phyloP scores from a whole-genome alignment of 2,329 filamentous ascomycete species.

The Tolypocladium nubicola region DNA sequence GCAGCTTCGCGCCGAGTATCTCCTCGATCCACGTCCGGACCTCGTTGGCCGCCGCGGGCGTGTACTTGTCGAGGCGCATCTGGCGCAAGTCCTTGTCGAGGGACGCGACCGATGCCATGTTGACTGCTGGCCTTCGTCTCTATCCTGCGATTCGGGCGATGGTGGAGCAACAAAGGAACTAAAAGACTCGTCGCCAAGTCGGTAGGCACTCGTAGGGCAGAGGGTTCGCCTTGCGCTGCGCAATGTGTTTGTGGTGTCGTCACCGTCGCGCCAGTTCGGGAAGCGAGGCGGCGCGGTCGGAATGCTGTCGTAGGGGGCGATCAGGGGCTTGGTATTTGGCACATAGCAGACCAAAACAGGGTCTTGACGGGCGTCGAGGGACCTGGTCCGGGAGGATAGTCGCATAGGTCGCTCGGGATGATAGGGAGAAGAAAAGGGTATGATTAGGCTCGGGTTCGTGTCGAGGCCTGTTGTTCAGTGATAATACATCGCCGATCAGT shows the following conservation, averaged over 20 bases:
- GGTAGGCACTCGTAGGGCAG: neutral
- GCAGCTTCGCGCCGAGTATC: conserved; percentile 61
- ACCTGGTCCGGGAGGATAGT: neutral
- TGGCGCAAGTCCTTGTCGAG: conserved; percentile 93
- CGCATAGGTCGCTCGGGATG: neutral
- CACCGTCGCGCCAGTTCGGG: neutral
- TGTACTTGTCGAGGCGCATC: conserved; percentile 87
- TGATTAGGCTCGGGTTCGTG: neutral
- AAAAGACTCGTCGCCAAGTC: neutral
- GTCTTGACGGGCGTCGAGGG: neutral
- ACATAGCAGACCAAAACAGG: conserved; percentile 3
- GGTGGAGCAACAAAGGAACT: neutral
- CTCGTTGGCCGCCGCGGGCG: conserved; percentile 80
- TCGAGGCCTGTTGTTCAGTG: neutral
- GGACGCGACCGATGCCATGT: conserved; percentile 87
- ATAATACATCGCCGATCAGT: neutral
- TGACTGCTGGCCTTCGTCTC: neutral
- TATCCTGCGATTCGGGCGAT: neutral
- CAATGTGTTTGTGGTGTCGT: neutral
- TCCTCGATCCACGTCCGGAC: conserved; percentile 78
- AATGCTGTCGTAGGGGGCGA: conserved; percentile 6
- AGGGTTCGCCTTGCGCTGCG: neutral
- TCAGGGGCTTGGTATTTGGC: conserved; percentile 6
- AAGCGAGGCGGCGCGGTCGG: neutral
- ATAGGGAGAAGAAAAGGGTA: neutral